These are phyloP conservation scores for Candida endomychidarum DNA, from an alignment of 805 yeast genomes.

Conservation along the genomic window DNA sequence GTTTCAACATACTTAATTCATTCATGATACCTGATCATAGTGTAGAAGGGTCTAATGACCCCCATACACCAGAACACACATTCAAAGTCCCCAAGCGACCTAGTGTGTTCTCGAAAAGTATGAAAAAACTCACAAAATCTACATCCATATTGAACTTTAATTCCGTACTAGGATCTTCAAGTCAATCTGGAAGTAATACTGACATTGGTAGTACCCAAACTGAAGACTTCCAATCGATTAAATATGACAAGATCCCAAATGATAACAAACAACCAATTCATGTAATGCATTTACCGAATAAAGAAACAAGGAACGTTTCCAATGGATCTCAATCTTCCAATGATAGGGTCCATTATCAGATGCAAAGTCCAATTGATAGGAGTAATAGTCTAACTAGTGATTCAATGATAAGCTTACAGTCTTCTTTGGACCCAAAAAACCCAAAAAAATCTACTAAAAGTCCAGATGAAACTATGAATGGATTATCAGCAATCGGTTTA, in stretches of 20 bases:
- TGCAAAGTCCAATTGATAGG: conserved; percentile 9
- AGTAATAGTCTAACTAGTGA: conserved; percentile 13
- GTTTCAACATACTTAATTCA: too few species aligned
- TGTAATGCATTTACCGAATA: conserved; percentile 28
- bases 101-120: conserved; percentile 26
- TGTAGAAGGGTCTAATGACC: not conserved
- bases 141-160: conserved; percentile 25
- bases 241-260: conserved; percentile 28
- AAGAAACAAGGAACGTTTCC: conserved; percentile 11
- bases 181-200: not conserved
- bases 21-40: conserved; percentile 2
- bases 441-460: conserved; percentile 11
- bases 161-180: conserved; percentile 1
- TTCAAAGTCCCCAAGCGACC: conserved; percentile 16
- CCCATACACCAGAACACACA: not conserved
- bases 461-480: conserved; percentile 5
- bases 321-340: conserved; percentile 10
- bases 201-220: not conserved
- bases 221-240: conserved; percentile 34
- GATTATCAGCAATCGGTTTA: conserved; percentile 25
- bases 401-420: conserved; percentile 11
- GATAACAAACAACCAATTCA: conserved; percentile 29
- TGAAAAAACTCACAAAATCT: conserved; percentile 30
- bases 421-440: conserved; percentile 16
- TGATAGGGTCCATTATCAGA: conserved; percentile 1